Evolutionary conservation across 2,329 filamentous ascomycete genomes (phyloP), one percentile per base, ranked within the genome.

Genomic region (Coniochaeta sp.): DNA sequence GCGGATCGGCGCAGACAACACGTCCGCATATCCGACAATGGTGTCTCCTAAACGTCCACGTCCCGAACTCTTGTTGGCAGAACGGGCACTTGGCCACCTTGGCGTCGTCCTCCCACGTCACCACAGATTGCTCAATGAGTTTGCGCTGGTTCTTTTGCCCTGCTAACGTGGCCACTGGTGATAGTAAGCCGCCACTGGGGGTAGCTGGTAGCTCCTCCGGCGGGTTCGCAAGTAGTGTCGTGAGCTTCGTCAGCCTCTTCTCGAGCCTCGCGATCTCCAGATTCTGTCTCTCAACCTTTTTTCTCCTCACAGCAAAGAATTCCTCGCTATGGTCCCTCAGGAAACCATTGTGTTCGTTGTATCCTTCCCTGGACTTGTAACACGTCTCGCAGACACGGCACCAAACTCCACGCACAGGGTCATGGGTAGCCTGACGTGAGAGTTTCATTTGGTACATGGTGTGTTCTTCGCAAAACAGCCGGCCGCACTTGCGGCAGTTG

Each of bases 391-490:
- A 99, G 1, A 98, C 93, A 58, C 95, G 80, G 67, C 91, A 96
- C 95, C 95, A 99, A 66, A 91, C 84, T 8, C 95, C 95, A 63
- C 93, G 81, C 1, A 95, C 85, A 0, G 95, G 93, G 64, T 99
- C 95, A 74, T 97, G 91, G 61, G 88, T 84, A 4, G 95, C 95
- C 33, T 92, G 89, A 59, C 93, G 82, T 9, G 93, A 96, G 12
- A 99, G 81, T 78, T 96, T 97, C 90, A 98, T 98, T 77, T 99
- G 93, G 71, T 98, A 99, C 93, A 99, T 96, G 58, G 95, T 98
- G 72, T 99, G 95, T 67, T 93, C 90, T 70, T 98, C 95, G 74
- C 95, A 99, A 71, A 98, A 99, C 44, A 99, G 77, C 67, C 89
- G 88, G 7, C 95, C 95, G 69, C 95, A 99, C 64, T 93, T 91